Base-by-base conservation (phyloP, 73 alveolate species). In the Stentor roeselii region DNA sequence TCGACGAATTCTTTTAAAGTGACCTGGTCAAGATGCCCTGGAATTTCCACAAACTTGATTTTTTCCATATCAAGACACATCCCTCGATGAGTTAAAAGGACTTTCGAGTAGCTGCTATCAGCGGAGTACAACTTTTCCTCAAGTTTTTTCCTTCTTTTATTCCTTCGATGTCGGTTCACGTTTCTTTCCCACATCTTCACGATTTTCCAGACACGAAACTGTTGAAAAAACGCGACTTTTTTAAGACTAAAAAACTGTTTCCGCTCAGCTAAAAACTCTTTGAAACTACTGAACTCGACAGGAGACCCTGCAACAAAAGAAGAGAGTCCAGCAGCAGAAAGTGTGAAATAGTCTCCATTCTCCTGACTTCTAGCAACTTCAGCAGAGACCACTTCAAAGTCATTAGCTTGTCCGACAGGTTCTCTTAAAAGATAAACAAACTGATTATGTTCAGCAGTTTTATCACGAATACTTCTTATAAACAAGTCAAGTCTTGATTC, bases 191-290 rank as follows among this genome's bases (percentile, higher is more conserved):
- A 94, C 89, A 90, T 92, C 78, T 94, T 90, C 42, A 94, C 38
- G 83, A 92, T 87, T 86, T 94, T 94, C 97, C 98, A 94, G 75
- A 86, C 87, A 78, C 94, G 82, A 89, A 94, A 94, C 41, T 90
- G 90, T 86, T 88, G 86, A 77, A 94, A 94, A 88, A 94, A 94
- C 32, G 93, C 76, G 37, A 94, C 78, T 37, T 91, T 91, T 82
- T 94, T 92, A 4, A 94, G 88, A 60, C 90, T 95, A 42, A 90
- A 92, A 78, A 85, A 94, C 36, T 92, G 90, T 60, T 94, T 94
- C 84, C 98, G 84, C 36, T 94, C 95, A 36, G 88, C 77, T 50
- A 92, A 86, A 95, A 96, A 94, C 6, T 91, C 94, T 15, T 93
- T 92, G 21, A 92, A 87, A 60, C 89, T 50, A 4, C 92, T 89